Evolutionary conservation across 2,329 filamentous ascomycete genomes (phyloP), one percentile per base, ranked within the genome.

Genomic region (Lanzia echinophila): DNA sequence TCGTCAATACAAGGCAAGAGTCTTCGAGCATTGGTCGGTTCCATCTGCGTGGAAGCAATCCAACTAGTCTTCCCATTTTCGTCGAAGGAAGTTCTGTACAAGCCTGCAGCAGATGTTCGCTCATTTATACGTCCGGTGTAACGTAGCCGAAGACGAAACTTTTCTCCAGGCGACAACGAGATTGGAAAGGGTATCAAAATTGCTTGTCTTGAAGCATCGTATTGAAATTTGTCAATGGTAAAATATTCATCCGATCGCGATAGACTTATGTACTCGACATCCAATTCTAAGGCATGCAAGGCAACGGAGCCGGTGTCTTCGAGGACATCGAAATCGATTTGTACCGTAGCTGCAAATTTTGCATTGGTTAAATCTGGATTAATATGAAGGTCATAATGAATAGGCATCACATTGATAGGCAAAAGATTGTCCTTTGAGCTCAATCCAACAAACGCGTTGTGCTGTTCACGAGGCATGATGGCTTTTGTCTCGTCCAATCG

Each of bases 1-100:
- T 88, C 84, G 65, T 88, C 85, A 68, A 87, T 87, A 70, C 84
- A 87, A 32, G 85, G 85, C 69, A 87, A 85, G 4, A 84, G 83
- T 31, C 43, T 51, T 60, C 84, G 74, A 53, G 82, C 83, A 71
- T 87, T 82, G 11, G 82, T 87, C 17, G 84, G 82, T 71, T 87
- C 83, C 78, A 87, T 86, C 72, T 87, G 83, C 11, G 83, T 84
- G 8, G 83, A 84, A 12, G 82, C 84, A 65, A 87, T 75, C 68
- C 81, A 85, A 63, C 79, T 79, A 20, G 76, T 80, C 56, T 77
- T 74, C 20, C 83, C 83, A 63, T 83, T 74, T 31, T 71, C 74
- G 71, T 84, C 82, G 86, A 3, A 82, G 83, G 32, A 47, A 2
- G 81, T 84, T 52, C 83, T 74, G 70, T 87, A 87, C 72, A 87